Percentiles rank a stretch among this genome's conserved stretches.
phyloP scores from a whole-genome alignment of 176 grass and related monocot genomes.

The Carex pumila region DNA sequence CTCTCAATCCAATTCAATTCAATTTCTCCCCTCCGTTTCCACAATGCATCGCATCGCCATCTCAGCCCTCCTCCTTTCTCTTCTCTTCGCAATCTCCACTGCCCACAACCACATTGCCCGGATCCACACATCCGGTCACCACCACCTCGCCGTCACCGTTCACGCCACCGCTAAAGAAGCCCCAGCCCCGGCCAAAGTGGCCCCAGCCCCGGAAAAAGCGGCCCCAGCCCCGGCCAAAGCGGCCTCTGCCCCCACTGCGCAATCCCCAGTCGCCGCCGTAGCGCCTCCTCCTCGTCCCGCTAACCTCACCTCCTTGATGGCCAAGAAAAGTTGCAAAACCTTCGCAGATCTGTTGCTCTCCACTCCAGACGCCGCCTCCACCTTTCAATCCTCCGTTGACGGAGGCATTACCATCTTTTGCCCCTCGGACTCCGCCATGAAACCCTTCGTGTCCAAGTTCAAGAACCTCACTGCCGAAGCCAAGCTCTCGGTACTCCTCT shows the following conservation, averaged over 20 bases:
- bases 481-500: constrained; percentile 68
- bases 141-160: constrained; percentile 16
- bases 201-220: constrained; percentile 12
- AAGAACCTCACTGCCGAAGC: constrained; percentile 57
- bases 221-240: constrained; percentile 21
- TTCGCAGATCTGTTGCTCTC: constrained; percentile 55
- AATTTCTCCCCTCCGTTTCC: not conserved
- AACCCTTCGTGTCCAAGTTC: constrained; percentile 48
- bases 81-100: constrained; percentile 9
- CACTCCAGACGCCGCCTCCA: constrained; percentile 27
- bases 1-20: not conserved
- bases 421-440: constrained; percentile 52
- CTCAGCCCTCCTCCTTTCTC: not conserved
- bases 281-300: constrained; percentile 29
- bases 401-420: constrained; percentile 69
- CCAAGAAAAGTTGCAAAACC: constrained; percentile 59
- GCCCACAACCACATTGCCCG: not conserved
- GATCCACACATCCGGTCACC: not conserved
- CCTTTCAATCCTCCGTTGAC: constrained; percentile 45
- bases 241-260: not conserved
- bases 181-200: not conserved
- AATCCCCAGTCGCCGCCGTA: constrained; percentile 23
- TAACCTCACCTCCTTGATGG: constrained; percentile 65
- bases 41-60: constrained; percentile 27
- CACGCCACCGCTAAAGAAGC: not conserved